A percentile compares a stretch with the other conserved stretches of the same genome.
These are phyloP conservation scores for Fusarium nodosum DNA, from an alignment of 2,329 filamentous ascomycete genomes.

Conservation along the genomic window DNA sequence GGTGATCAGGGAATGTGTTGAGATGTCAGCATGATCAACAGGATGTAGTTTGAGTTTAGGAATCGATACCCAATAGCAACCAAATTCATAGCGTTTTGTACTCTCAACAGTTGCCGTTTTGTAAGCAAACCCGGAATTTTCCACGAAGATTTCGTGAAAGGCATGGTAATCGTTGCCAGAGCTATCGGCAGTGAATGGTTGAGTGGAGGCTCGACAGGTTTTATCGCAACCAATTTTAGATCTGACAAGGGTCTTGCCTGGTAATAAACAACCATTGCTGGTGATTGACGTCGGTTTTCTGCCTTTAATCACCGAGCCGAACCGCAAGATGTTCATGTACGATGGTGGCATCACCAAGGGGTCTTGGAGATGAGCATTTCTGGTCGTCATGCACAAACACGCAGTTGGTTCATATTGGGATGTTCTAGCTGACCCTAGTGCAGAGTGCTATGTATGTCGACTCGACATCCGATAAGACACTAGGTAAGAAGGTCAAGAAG, in stretches of 20 bases:
- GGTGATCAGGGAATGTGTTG: conserved; percentile 22
- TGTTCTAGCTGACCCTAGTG: background rate
- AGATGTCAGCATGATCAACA: background rate
- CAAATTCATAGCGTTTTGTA: background rate
- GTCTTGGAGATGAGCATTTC: background rate
- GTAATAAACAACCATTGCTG: conserved; percentile 2
- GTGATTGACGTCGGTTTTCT: conserved; percentile 1
- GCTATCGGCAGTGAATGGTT: too few relatives aligned
- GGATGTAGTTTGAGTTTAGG: background rate
- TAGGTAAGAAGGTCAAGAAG: background rate
- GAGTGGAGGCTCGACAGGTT: accelerated
- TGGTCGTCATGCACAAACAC: background rate
- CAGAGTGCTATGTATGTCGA: background rate
- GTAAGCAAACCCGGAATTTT: background rate
- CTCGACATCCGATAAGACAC: background rate
- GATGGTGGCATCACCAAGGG: background rate
- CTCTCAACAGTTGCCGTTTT: accelerated
- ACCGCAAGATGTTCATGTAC: background rate
- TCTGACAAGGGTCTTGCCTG: background rate
- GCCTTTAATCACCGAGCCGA: conserved; percentile 20
- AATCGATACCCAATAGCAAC: conserved; percentile 3
- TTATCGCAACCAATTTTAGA: accelerated
- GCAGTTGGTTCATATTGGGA: background rate
- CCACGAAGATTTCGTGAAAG: too few relatives aligned
- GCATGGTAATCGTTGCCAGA: too few relatives aligned